These are phyloP conservation scores for Annulohypoxylon moriforme DNA, from an alignment of 495 filamentous ascomycete genomes.

Conservation along the genomic window DNA sequence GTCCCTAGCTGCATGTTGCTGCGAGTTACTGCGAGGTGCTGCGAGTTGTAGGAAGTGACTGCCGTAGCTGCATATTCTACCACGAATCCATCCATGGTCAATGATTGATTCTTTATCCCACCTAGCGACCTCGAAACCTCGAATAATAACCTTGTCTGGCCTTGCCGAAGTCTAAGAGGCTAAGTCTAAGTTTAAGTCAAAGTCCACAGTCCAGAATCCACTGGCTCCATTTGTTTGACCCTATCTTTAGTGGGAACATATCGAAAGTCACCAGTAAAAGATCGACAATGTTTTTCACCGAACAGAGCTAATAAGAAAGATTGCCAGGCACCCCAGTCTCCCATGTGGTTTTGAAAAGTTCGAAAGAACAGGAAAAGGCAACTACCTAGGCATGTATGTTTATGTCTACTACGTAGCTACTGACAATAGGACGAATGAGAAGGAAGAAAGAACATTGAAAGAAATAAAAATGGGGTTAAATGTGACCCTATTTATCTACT, in stretches of 20 bases:
- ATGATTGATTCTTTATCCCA: background rate
- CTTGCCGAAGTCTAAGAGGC: background rate
- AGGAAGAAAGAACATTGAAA: background rate
- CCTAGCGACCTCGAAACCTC: background rate
- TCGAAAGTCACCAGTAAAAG: background rate
- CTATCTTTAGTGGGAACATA: background rate
- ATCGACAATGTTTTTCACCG: constrained; percentile 12
- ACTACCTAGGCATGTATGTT: background rate
- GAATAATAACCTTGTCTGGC: background rate
- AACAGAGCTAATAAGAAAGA: constrained; percentile 15
- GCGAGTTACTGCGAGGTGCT: constrained; percentile 3
- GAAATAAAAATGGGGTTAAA: constrained; percentile 13
- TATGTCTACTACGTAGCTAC: background rate
- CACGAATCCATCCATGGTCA: too few species aligned
- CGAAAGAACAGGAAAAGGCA: background rate
- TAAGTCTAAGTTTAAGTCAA: background rate
- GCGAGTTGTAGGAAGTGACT: constrained; percentile 11
- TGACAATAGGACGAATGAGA: background rate
- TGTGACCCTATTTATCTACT: constrained; percentile 19
- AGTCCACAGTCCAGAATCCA: background rate
- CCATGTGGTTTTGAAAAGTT: constrained; percentile 11
- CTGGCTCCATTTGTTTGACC: background rate
- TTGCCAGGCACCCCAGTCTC: constrained; percentile 5
- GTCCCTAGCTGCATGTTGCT: constrained; percentile 11
- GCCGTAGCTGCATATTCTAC: constrained; percentile 7